Base-by-base conservation (phyloP, 306 rosid species). In the Abrus pulchellus region DNA sequence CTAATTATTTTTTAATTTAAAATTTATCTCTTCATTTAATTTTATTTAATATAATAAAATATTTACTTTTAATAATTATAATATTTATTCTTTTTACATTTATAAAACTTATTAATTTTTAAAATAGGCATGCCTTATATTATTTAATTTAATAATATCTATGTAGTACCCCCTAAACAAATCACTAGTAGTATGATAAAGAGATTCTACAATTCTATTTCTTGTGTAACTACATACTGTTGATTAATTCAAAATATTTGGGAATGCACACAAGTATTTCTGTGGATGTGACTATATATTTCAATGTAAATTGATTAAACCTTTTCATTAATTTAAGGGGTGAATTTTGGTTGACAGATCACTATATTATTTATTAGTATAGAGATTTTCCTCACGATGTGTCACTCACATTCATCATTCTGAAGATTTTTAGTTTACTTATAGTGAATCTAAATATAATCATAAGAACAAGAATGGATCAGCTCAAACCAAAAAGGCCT, bases 381-480 rank as follows among this genome's bases (percentile, higher is more conserved):
- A 69, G 43, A 70, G 29, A 14, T 57, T 38, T 5, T 3, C 27
- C 30, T 48, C 61, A 47, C 48, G 45, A 11, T 61, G 6, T 62
- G 41, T 28, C 44, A 41, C 47, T 29, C 53, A 14, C 53, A 40
- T n/a, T 12, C 9, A 53, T 73, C 40, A 55, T 55, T 44, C 30
- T 34, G 3, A 54, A 65, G 1, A 54, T 43, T 44, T 33, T 3
- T 0, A 3, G 4, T 67, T 73, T 56, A 30, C 34, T 68, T 57
- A 9, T 9, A 10, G 5, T 36, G 28, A 36, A 54, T 45, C 5
- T 54, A 34, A 3, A 55, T 45, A 14, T 36, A 32, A 59, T 68
- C 20, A 54, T 5, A 64, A 30, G 33, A 70, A 50, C 68, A 69
- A 62, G 45, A 74, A 79, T 59, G 43, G 69, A 79, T 68, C 7